Evolutionary conservation across 192 early-diverging fungal genomes (phyloP), one percentile per base, ranked within the genome.

Genomic region (Dimargaris cristalligena): DNA sequence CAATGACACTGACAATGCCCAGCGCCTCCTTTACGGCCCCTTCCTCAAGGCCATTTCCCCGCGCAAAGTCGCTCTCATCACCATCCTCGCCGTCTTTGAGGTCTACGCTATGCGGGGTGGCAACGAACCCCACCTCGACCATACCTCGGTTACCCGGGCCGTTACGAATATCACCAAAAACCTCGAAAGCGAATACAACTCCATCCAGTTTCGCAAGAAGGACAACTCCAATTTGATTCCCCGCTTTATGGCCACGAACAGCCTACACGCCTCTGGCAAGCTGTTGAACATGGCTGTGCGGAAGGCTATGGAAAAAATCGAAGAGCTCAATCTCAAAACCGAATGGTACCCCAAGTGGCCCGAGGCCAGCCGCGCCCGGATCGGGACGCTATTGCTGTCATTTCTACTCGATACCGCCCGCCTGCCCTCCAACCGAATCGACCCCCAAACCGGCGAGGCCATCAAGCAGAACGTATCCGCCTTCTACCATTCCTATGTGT

Each of bases 231-330:
- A 78, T 26, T 51, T 80, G 45, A 66, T 85, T 57, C 62, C 64
- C 14, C 58, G 60, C 32, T 67, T 75, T 35, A 62, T 70, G 48
- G 71, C 67, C 29, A 73, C 88, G 20, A 85, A 90, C 58, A 66
- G 83, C 57, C 70, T 94, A 11, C 85, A 83, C 55, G 69, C 80
- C 14, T 82, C 75, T 34, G 90, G 89, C 3, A 81, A 79, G 60
- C 73, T 94, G 50, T 89, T 92, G 65, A 82, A 89, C 58, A 82
- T 84, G 77, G 76, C 85, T 0, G 66, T 94, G 35, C 79, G 91
- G 8, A 76, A 81, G 34, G 80, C 79, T 8, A 71, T 86, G 62
- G 71, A 75, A 33, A 73, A 84, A 59, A 62, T 83, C 31, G 72
- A 78, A 6, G 59, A 69, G 34, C 70, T 77, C 32, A 71, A 79